Evolutionary conservation across 371 early-diverging fungal genomes (phyloP), one percentile per base, ranked within the genome.

Genomic region (Conidiobolus incongruus): DNA sequence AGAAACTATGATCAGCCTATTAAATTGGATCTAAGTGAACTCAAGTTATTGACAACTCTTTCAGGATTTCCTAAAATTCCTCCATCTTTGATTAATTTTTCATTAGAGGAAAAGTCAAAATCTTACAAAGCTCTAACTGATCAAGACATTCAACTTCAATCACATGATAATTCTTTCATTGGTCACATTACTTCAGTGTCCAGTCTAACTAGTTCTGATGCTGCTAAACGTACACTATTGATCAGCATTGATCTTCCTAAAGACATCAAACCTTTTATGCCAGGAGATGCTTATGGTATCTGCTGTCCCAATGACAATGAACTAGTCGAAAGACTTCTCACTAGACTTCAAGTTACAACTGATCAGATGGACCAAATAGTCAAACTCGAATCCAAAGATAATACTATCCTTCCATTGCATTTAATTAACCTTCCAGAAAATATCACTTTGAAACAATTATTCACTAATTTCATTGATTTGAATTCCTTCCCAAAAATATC

Each of bases 211-310:
- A 44, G 64, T 12, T 41, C 52, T 1, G 68, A 68, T 40, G 78
- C 81, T 0, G 33, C 76, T 30, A 84, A 82, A 56, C 68, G 74
- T 30, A 82, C 88, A 0, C 50, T 88, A 31, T 68, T 72, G 26
- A 40, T 89, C 0, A 76, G 72, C 23, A 44, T 88, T 21, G 74
- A 71, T 38, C 39, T 76, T 15, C 22, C 24, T 2, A 48, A 46
- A 19, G 47, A 39, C 22, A 29, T 20, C 4, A 64, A 26, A 30
- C 52, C 63, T 6, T 75, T 65, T 49, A 51, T 63, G 3, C 79
- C 90, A 2, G 92, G 94, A 26, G 92, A 88, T 57, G 71, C 87
- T 0, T 76, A 92, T 59, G 89, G 81, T 36, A 59, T 91, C 4
- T 45, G 72, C 36, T 77, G 80, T 1, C 84, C 85, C 17, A 89